A percentile compares a stretch with the other conserved stretches of the same genome.
Evolutionary conservation across 441 rosid species (phyloP).

Genomic region (Euphorbia celastroides): DNA sequence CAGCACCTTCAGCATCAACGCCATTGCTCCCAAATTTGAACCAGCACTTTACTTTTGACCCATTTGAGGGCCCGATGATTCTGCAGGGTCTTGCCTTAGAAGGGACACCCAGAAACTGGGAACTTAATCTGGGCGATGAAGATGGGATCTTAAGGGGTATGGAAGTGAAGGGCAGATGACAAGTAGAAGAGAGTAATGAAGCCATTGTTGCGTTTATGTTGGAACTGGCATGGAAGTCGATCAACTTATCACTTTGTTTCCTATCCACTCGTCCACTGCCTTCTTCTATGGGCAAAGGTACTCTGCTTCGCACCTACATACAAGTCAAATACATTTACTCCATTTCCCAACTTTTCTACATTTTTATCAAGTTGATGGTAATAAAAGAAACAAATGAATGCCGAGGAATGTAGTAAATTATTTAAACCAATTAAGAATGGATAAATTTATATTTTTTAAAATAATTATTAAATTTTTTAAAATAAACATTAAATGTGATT

Average conservation of each 20-base stretch:
- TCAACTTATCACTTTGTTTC: constrained; percentile 15
- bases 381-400: too few species aligned
- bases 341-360: too few species aligned
- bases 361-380: background rate
- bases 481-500: too few species aligned
- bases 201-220: constrained; percentile 36
- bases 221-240: constrained; percentile 3
- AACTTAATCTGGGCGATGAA: constrained; percentile 28
- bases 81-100: constrained; percentile 28
- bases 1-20: constrained; percentile 89
- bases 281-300: background rate
- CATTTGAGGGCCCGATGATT: constrained; percentile 67
- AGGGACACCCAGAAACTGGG: constrained; percentile 50
- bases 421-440: too few species aligned
- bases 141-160: constrained; percentile 27
- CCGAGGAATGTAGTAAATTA: too few species aligned
- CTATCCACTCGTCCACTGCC: constrained; percentile 23
- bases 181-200: constrained; percentile 39
- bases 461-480: too few species aligned
- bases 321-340: too few species aligned
- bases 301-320: background rate
- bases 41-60: constrained; percentile 65
- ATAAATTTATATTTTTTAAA: too few species aligned
- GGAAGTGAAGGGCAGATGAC: constrained; percentile 26
- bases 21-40: constrained; percentile 84